A percentile compares a stretch with the other conserved stretches of the same genome.
phyloP scores from a whole-genome alignment of 345 rosid genomes.

The Odontarrhena argentea region DNA sequence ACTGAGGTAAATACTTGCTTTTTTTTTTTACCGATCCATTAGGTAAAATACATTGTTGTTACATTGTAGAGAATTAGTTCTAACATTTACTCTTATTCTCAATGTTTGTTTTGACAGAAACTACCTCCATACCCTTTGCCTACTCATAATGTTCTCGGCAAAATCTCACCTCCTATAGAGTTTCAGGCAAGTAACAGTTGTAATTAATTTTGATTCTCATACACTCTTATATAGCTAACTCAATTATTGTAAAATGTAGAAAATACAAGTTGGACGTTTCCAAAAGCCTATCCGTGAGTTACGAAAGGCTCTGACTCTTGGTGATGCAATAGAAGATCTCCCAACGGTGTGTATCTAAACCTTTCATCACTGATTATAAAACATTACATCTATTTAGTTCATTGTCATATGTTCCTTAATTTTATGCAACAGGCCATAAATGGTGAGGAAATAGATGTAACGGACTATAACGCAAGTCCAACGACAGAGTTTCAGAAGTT shows the following conservation, averaged over 20 bases:
- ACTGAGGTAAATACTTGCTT: conserved; percentile 36
- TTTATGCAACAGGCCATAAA: conserved; percentile 35
- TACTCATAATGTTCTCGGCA: conserved; percentile 46
- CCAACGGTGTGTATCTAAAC: conserved; percentile 38
- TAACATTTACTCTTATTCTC: conserved; percentile 6
- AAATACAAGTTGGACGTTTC: conserved; percentile 37
- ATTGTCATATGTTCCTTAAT: not conserved
- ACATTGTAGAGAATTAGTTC: not conserved
- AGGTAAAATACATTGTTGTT: too few species aligned
- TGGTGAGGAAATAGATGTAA: conserved; percentile 35
- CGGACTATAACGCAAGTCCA: conserved; percentile 26
- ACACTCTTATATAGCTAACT: conserved; percentile 4
- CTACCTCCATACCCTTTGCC: conserved; percentile 56
- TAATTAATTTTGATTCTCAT: not conserved
- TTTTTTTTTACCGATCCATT: too few species aligned
- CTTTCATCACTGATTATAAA: not conserved
- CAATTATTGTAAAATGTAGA: conserved; percentile 32
- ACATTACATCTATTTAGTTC: not conserved
- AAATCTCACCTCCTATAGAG: conserved; percentile 35
- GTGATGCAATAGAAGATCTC: conserved; percentile 53
- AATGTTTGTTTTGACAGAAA: conserved; percentile 35
- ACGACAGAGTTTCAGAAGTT: conserved; percentile 40
- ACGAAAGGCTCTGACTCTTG: conserved; percentile 41
- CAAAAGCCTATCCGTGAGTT: conserved; percentile 24
- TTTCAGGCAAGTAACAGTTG: conserved; percentile 43